Conservation (phyloP, 2,329 filamentous ascomycete species). For the Amphichorda felina region DNA sequence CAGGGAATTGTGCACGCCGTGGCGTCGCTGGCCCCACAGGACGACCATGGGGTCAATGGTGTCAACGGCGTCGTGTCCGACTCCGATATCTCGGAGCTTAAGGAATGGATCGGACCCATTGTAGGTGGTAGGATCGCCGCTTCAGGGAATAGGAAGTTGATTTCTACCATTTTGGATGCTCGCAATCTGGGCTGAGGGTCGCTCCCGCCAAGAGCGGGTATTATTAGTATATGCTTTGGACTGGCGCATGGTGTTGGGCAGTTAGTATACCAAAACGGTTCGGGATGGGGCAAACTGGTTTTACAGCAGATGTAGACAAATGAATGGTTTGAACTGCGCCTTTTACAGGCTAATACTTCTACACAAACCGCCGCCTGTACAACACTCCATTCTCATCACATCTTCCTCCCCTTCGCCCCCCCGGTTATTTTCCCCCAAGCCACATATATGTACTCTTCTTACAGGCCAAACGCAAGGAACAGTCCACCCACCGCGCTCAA, state of each 20-base stretch:
- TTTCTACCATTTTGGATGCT: constrained; percentile 41
- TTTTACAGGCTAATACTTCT: background rate
- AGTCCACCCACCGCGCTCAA: constrained; percentile 28
- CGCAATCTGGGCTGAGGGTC: constrained; percentile 32
- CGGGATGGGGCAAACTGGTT: background rate
- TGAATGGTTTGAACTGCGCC: background rate
- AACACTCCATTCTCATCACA: constrained; percentile 1
- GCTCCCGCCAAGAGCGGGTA: too few species aligned
- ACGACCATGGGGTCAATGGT: constrained; percentile 21
- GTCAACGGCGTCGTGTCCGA: constrained; percentile 24
- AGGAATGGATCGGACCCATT: constrained; percentile 42
- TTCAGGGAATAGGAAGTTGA: constrained; percentile 33
- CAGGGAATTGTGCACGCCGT: constrained; percentile 44
- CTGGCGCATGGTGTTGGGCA: constrained; percentile 14
- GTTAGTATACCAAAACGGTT: background rate
- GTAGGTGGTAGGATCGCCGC: constrained; percentile 35
- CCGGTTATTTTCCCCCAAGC: too few species aligned
- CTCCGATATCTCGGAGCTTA: constrained; percentile 30
- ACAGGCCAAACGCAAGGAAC: constrained; percentile 37
- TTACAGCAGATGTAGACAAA: background rate
- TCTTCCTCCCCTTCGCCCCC: too few species aligned
- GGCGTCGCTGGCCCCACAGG: constrained; percentile 25
- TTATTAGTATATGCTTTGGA: too few species aligned
- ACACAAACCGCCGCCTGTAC: background rate
- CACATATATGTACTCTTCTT: too few species aligned